Percentiles rank a stretch among this genome's conserved stretches.
Evolutionary conservation across 345 rosid species (phyloP).

Genomic region (Reutealis trisperma): DNA sequence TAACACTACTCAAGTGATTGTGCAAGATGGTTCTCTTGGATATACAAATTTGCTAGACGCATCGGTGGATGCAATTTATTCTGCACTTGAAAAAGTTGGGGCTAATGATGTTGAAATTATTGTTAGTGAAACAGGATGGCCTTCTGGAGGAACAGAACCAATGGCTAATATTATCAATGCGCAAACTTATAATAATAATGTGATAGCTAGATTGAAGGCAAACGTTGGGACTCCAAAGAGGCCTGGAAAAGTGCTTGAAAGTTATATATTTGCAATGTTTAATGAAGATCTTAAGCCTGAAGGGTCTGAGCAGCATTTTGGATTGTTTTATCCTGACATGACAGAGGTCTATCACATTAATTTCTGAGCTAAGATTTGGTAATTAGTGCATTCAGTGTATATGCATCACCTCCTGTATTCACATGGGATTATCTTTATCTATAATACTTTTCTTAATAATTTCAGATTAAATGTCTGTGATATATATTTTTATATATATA

Average conservation of each 20-base stretch:
- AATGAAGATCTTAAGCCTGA: background rate
- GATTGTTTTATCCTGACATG: background rate
- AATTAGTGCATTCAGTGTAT: too few relatives aligned
- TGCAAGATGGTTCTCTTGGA: background rate
- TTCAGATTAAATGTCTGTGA: too few relatives aligned
- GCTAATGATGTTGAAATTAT: background rate
- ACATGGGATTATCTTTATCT: too few relatives aligned
- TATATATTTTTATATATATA: too few relatives aligned
- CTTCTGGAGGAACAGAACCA: background rate
- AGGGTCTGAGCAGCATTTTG: conserved; percentile 4
- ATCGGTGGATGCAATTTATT: background rate
- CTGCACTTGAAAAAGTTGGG: background rate
- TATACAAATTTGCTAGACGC: conserved; percentile 11
- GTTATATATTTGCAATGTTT: too few relatives aligned
- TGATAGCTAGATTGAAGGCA: background rate
- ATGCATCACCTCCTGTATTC: too few relatives aligned
- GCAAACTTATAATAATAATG: background rate
- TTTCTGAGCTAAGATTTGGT: background rate
- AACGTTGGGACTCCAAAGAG: background rate
- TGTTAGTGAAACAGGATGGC: conserved; percentile 17
- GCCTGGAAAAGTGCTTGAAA: too few relatives aligned
- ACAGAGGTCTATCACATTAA: background rate
- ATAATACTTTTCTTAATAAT: too few relatives aligned
- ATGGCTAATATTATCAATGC: background rate
- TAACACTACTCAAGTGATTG: background rate